phyloP scores from a whole-genome alignment of 805 yeast species.

The Metschnikowia dekortorum region DNA sequence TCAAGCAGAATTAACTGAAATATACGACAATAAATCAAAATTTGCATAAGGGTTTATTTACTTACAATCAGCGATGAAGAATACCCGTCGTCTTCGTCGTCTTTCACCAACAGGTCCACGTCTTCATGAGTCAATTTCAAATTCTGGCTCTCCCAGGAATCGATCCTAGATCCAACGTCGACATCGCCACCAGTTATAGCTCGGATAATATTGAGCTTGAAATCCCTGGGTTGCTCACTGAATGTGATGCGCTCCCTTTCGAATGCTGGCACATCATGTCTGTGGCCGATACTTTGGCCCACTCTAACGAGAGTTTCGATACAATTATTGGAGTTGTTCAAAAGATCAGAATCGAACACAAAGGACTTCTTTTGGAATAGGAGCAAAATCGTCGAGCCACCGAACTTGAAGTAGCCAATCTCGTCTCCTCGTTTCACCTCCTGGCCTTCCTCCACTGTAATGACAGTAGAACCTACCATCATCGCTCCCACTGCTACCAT shows the following conservation, averaged over 20 bases:
- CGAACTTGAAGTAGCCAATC: slow-evolving; percentile 91
- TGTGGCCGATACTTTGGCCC: slow-evolving; percentile 90
- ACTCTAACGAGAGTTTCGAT: slow-evolving; percentile 83
- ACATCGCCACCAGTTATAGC: slow-evolving; percentile 55
- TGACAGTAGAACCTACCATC: slow-evolving; percentile 93
- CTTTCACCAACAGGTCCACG: slow-evolving; percentile 16
- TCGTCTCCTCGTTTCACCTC: slow-evolving; percentile 68
- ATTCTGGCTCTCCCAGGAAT: slow-evolving; percentile 37
- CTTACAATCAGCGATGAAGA: neutral
- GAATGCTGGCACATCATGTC: slow-evolving; percentile 45
- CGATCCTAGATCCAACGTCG: slow-evolving; percentile 25
- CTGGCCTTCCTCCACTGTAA: slow-evolving; percentile 63
- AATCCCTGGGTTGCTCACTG: slow-evolving; percentile 42
- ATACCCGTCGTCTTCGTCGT: slow-evolving; percentile 12
- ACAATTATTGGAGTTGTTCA: slow-evolving; percentile 59
- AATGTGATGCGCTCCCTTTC: slow-evolving; percentile 45
- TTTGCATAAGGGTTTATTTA: neutral
- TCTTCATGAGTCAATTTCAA: slow-evolving; percentile 22
- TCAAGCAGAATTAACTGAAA: too few relatives aligned
- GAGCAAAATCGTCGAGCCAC: slow-evolving; percentile 83
- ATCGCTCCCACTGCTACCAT: slow-evolving; percentile 91
- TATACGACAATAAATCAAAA: neutral
- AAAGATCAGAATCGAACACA: slow-evolving; percentile 68
- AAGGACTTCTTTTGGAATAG: slow-evolving; percentile 52
- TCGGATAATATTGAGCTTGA: slow-evolving; percentile 48